A percentile compares a stretch with the other conserved stretches of the same genome.
Evolutionary conservation across 495 filamentous ascomycete species (phyloP).

Genomic region (Podospora sp.): DNA sequence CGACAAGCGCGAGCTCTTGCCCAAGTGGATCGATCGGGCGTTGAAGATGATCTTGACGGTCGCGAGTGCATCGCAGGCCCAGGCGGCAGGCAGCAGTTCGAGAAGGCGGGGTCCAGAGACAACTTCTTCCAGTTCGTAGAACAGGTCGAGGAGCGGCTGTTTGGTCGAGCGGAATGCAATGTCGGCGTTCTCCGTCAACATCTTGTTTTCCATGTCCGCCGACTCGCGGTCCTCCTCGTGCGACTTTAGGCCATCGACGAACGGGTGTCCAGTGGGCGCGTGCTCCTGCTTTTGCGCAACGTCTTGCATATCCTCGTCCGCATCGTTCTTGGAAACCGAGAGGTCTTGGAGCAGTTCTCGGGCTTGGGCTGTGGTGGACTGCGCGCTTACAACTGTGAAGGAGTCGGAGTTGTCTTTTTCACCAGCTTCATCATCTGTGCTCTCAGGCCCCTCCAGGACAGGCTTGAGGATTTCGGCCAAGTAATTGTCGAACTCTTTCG

Average conservation of each 20-base stretch:
- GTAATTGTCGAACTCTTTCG: background rate
- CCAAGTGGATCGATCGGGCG: slow-evolving; percentile 53
- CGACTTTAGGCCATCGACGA: slow-evolving; percentile 33
- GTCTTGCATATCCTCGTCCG: background rate
- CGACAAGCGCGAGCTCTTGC: slow-evolving; percentile 40
- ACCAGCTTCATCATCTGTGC: slow-evolving; percentile 1
- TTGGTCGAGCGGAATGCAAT: slow-evolving; percentile 44
- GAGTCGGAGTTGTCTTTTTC: slow-evolving; percentile 30
- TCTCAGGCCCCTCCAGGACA: background rate
- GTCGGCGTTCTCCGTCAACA: slow-evolving; percentile 47
- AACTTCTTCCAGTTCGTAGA: slow-evolving; percentile 44
- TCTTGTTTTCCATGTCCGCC: slow-evolving; percentile 40
- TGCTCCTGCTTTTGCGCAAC: background rate
- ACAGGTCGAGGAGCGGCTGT: slow-evolving; percentile 45
- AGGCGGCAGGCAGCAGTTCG: slow-evolving; percentile 43
- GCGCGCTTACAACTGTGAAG: slow-evolving; percentile 21
- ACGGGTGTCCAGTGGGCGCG: slow-evolving; percentile 8
- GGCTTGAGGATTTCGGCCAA: background rate
- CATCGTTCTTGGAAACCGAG: background rate
- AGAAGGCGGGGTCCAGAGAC: slow-evolving; percentile 32
- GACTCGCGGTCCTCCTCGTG: slow-evolving; percentile 11
- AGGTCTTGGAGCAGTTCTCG: background rate
- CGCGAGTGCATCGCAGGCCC: slow-evolving; percentile 41
- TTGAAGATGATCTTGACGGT: slow-evolving; percentile 57
- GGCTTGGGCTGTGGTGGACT: slow-evolving; percentile 14